These are phyloP conservation scores for Leccinum barrowsii DNA, from an alignment of 768 basidiomycete species.

Conservation along the genomic window DNA sequence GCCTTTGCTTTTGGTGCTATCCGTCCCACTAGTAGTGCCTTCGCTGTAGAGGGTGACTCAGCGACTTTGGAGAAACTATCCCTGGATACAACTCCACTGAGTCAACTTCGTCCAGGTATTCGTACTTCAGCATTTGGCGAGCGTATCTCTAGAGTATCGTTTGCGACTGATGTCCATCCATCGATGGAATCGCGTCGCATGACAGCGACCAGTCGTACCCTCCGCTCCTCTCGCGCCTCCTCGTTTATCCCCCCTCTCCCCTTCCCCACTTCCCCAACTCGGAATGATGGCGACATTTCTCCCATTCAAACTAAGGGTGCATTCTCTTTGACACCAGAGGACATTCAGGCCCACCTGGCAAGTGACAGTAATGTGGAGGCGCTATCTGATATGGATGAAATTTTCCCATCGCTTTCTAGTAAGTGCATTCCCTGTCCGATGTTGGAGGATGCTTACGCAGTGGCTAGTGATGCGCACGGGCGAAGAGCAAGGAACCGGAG, in stretches of 20 bases:
- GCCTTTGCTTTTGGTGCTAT: conserved; percentile 58
- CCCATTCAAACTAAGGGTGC: conserved; percentile 44
- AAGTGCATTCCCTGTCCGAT: conserved; percentile 24
- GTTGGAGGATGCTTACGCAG: conserved; percentile 5
- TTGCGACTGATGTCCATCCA: conserved; percentile 57
- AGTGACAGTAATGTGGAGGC: conserved; percentile 29
- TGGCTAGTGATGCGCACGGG: conserved; percentile 71
- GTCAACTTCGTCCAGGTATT: conserved; percentile 52
- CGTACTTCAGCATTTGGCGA: conserved; percentile 48
- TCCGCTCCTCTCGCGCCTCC: conserved; percentile 41
- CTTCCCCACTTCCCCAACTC: conserved; percentile 7
- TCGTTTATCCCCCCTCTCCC: conserved; percentile 43
- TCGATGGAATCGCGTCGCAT: conserved; percentile 43
- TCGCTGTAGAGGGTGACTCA: conserved; percentile 42
- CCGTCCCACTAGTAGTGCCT: conserved; percentile 43
- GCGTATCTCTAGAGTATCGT: conserved; percentile 62
- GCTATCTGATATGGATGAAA: conserved; percentile 47
- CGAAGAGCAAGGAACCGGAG: conserved; percentile 23
- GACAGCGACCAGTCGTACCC: conserved; percentile 39
- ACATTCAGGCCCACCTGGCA: conserved; percentile 54
- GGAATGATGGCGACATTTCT: conserved; percentile 35
- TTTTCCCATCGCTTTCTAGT: conserved; percentile 70
- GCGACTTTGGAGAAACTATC: conserved; percentile 36
- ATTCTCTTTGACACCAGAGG: conserved; percentile 50
- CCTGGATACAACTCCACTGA: conserved; percentile 36